phyloP scores from a whole-genome alignment of 2,329 filamentous ascomycete genomes.

The Beauveria asiatica region DNA sequence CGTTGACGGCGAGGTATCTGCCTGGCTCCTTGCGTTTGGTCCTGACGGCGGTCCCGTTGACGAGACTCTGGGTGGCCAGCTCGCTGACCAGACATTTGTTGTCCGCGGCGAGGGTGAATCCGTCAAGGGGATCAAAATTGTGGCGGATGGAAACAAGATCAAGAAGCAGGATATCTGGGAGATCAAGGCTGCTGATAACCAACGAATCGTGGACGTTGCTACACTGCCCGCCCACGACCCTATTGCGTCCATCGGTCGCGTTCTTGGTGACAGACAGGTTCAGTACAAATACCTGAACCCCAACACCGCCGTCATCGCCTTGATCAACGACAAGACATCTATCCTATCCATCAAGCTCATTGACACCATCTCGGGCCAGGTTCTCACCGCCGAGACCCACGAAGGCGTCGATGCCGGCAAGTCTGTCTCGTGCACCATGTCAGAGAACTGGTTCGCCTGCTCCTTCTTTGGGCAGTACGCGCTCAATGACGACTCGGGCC shows the following conservation, averaged over 20 bases:
- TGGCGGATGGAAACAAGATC: slow-evolving; percentile 31
- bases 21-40: slow-evolving; percentile 46
- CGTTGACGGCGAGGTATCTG: slow-evolving; percentile 43
- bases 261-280: slow-evolving; percentile 85
- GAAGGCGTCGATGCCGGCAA: slow-evolving; percentile 65
- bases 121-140: slow-evolving; percentile 48
- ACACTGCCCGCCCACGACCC: slow-evolving; percentile 69
- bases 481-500: slow-evolving; percentile 44
- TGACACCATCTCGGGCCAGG: slow-evolving; percentile 75
- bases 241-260: slow-evolving; percentile 88
- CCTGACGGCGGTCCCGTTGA: slow-evolving; percentile 37
- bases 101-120: slow-evolving; percentile 39
- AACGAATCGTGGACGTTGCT: slow-evolving; percentile 61
- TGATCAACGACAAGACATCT: slow-evolving; percentile 49
- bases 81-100: slow-evolving; percentile 47
- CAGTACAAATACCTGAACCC: slow-evolving; percentile 96
- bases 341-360: slow-evolving; percentile 69
- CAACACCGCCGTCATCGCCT: slow-evolving; percentile 70
- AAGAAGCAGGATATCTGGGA: slow-evolving; percentile 56
- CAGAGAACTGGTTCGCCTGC: slow-evolving; percentile 95
- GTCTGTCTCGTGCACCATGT: slow-evolving; percentile 66
- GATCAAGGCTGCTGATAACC: slow-evolving; percentile 56
- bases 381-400: slow-evolving; percentile 65
- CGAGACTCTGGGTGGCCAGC: slow-evolving; percentile 35
- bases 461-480: slow-evolving; percentile 61